Base-by-base conservation (phyloP, 2,329 filamentous ascomycete genomes). In the Fusarium scirpi region DNA sequence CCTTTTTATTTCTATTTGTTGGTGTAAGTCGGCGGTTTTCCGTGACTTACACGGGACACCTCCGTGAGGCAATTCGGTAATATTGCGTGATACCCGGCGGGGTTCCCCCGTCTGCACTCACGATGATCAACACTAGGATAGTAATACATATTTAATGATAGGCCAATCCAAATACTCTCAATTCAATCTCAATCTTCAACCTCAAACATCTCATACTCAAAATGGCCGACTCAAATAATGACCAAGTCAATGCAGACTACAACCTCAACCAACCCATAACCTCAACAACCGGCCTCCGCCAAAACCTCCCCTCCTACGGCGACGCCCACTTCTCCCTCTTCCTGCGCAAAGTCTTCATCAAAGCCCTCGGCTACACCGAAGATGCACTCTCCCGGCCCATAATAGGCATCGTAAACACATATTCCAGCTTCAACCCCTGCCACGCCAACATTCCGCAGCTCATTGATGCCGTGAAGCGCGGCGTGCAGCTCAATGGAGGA, bases 301-400 rank as follows among this genome's bases (percentile, higher is more conserved):
- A 89, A 71, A 89, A 88, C 3, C 84, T 93, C 2, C 86, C 90
- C 5, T 88, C 87, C 1, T 93, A 93, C 71, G 91, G 91, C 46
- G 91, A 94, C 71, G 83, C 90, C 9, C 91, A 93, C 78, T 94
- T 94, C 81, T 91, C 90, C 0, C 84, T 93, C 3, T 93, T 93
- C 74, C 84, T 93, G 1, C 86, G 91, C 34, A 93, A 93, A 74
- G 91, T 90, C 25, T 93, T 93, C 78, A 93, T 93, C 82, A 93
- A 93, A 78, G 90, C 91, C 0, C 83, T 92, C 3, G 91, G 91
- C 0, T 93, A 92, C 77, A 89, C 87, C 62, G 91, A 93, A 70
- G 90, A 92, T 73, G 89, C 91, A 0, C 85, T 94, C 0, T 89
- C 89, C 0, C 82, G 90, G 3, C 91, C 91, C 4, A 91, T 93